These are phyloP conservation scores for Pyronema omphalodes DNA, from an alignment of 495 filamentous ascomycete species.

Conservation along the genomic window DNA sequence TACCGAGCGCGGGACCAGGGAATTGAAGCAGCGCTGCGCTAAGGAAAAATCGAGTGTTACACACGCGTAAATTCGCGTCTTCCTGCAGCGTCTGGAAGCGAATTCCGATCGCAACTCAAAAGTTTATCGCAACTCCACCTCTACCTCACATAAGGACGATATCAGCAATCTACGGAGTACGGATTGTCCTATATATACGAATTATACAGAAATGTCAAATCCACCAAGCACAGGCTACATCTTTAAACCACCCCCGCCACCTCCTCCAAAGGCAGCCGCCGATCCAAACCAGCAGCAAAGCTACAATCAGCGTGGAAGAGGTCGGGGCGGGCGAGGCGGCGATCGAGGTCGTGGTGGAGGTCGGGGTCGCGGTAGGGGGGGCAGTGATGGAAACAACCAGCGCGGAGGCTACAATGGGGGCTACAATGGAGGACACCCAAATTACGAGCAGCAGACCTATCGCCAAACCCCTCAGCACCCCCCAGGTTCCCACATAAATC, in stretches of 20 bases:
- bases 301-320: neutral
- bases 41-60: no score
- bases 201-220: neutral
- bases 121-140: no score
- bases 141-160: no score
- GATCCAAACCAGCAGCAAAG: neutral
- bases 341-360: no score
- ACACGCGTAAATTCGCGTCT: no score
- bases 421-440: neutral
- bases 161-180: no score
- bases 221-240: conserved; percentile 1
- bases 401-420: neutral
- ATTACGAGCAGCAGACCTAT: neutral
- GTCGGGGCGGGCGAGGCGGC: conserved; percentile 1
- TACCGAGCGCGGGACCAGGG: no score
- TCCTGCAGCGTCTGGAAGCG: no score
- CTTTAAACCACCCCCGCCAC: conserved; percentile 16
- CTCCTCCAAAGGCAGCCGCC: conserved; percentile 2
- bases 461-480: neutral
- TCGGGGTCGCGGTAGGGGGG: neutral
- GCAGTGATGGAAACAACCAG: neutral
- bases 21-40: no score
- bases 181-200: neutral
- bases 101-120: no score
- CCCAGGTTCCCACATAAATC: neutral